Evolutionary conservation across 139 green algal species (phyloP), one percentile per base, ranked within the genome.

Genomic region (Axilococcus clingmanii): DNA sequence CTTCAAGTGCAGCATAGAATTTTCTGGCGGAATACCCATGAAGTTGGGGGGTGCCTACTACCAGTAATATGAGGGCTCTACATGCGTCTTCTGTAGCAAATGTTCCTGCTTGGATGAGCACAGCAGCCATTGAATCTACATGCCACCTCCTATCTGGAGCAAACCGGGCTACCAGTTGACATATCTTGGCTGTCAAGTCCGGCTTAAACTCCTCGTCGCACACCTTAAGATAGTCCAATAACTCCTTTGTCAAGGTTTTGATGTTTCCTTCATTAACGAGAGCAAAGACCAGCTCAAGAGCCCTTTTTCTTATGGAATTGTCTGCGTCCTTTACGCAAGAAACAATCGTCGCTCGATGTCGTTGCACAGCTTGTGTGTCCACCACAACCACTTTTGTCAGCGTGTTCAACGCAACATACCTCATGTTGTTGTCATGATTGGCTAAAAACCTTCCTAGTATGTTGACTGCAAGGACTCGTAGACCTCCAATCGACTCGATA

Each of bases 391-490:
- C 84, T 54, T 88, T 82, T 1, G 82, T 70, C 47, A 99, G 76
- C 23, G 81, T 93, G 70, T 95, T 91, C 22, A 99, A 79, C 25
- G 92, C 91, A 52, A 99, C 92, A 66, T 98, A 99, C 40, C 86
- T 78, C 23, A 93, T 93, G 76, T 94, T 94, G 78, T 94, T 92
- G 69, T 94, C 85, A 40, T 54, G 52, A 55, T 59, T 57, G 22
- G 30, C 48, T 51, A 80, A 47, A 66, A 96, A 98, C 35, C 84
- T 65, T 45, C 89, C 92, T 55, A 99, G 70, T 40, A 94, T 95
- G 73, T 97, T 97, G 58, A 99, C 80, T 17, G 89, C 92, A 49
- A 98, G 78, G 37, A 95, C 84, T 11, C 91, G 79, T 60, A 99
- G 78, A 14, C 90, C 88, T 28, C 81, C 78, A 34, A 93, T 89